Percentiles rank a stretch among this genome's conserved stretches.
Conservation (phyloP, 2,329 filamentous ascomycete species). For the Neofusicoccum parvum region DNA sequence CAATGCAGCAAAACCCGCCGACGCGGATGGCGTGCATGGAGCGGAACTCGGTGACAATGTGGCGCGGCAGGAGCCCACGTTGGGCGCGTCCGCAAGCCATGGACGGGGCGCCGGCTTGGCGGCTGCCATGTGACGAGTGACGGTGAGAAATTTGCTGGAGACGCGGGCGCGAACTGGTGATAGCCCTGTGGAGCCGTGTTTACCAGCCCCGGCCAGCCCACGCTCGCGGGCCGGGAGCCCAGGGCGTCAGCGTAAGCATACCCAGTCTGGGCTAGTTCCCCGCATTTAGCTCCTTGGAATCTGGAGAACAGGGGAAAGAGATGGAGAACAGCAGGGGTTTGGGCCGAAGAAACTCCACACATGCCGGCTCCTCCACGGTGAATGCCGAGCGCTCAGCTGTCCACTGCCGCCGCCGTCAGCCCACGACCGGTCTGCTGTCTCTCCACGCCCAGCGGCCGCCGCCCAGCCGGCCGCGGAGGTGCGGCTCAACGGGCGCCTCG, state of each 20-base stretch:
- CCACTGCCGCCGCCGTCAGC: conserved; percentile 5
- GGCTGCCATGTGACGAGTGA: conserved; percentile 7
- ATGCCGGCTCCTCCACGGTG: background rate
- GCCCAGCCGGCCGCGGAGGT: background rate
- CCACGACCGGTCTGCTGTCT: background rate
- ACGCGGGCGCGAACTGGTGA: background rate
- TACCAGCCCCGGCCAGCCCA: background rate
- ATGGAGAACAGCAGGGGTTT: background rate
- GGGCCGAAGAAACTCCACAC: conserved; percentile 4
- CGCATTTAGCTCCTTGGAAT: conserved; percentile 9
- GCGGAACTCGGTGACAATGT: background rate
- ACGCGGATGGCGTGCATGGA: conserved; percentile 2
- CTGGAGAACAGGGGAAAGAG: conserved; percentile 6
- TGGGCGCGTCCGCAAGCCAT: conserved; percentile 8
- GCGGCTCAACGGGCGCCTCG: background rate
- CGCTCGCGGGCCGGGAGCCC: background rate
- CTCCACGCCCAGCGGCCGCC: background rate
- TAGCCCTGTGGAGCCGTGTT: background rate
- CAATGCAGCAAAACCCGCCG: background rate
- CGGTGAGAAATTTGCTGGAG: conserved; percentile 4
- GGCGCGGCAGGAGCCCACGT: background rate
- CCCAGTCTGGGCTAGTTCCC: conserved; percentile 1
- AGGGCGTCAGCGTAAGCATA: background rate
- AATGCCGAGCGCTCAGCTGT: conserved; percentile 13
- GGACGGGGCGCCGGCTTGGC: background rate